These are phyloP conservation scores for Chaetomium tenue DNA, from an alignment of 495 filamentous ascomycete genomes.

Conservation along the genomic window DNA sequence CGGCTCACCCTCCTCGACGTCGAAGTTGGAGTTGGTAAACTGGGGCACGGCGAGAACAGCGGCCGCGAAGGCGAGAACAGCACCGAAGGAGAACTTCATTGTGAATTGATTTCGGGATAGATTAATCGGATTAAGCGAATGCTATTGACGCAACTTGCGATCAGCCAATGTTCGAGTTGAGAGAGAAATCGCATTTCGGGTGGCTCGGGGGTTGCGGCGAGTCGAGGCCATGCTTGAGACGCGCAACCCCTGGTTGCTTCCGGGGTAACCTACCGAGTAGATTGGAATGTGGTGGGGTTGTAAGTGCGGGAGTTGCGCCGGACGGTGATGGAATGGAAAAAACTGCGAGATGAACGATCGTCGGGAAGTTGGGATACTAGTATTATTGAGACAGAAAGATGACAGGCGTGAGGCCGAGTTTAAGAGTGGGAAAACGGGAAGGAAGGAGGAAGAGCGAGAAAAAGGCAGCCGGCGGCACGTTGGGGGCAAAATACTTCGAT, in stretches of 20 bases:
- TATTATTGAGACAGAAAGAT: conserved; percentile 19
- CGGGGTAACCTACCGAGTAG: conserved; percentile 11
- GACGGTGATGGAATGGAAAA: conserved; percentile 15
- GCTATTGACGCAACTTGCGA: not conserved
- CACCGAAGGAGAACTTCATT: conserved; percentile 46
- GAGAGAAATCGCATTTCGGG: not conserved
- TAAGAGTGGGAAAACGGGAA: conserved; percentile 13
- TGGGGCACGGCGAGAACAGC: conserved; percentile 37
- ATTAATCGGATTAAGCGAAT: conserved; percentile 11
- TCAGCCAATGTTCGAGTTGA: not conserved
- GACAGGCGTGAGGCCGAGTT: conserved; percentile 12
- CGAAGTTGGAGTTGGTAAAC: conserved; percentile 46
- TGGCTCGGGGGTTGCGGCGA: not conserved
- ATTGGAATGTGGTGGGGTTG: conserved; percentile 13
- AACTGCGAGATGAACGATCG: conserved; percentile 21
- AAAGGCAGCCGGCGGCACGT: conserved; percentile 16
- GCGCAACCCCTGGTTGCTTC: conserved; percentile 8
- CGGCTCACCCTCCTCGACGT: conserved; percentile 38
- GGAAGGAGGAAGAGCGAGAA: conserved; percentile 20
- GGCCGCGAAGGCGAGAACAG: conserved; percentile 42
- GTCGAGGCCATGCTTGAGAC: not conserved
- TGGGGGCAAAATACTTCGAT: conserved; percentile 24
- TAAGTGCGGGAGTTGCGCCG: conserved; percentile 14
- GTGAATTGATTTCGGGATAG: conserved; percentile 28
- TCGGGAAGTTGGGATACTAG: conserved; percentile 19